These are phyloP conservation scores for Purshia tridentata DNA, from an alignment of 306 rosid genomes.

Conservation along the genomic window DNA sequence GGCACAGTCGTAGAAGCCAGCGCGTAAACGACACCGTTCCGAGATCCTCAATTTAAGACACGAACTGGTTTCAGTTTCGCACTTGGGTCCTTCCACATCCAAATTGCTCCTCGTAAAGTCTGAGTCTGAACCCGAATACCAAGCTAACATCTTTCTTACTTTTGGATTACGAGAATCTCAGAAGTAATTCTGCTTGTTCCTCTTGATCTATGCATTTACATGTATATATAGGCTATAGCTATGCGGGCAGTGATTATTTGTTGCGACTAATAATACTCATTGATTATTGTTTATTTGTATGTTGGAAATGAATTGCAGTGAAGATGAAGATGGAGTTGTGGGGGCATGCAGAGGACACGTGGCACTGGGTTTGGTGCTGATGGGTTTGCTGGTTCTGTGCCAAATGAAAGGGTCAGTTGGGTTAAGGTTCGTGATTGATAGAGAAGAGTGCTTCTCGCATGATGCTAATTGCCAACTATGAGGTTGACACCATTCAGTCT, in stretches of 20 bases:
- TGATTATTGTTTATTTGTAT: background rate
- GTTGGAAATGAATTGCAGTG: background rate
- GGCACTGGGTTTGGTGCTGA: slow-evolving; percentile 31
- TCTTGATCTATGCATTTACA: background rate
- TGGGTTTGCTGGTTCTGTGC: slow-evolving; percentile 38
- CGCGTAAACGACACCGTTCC: slow-evolving; percentile 6
- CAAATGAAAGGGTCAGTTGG: slow-evolving; percentile 46
- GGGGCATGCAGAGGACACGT: slow-evolving; percentile 7
- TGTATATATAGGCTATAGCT: background rate
- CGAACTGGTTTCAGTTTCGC: too few species aligned
- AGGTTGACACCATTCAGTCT: slow-evolving; percentile 82
- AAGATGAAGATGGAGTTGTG: slow-evolving; percentile 28
- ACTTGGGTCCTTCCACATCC: too few species aligned
- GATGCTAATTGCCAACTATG: slow-evolving; percentile 65
- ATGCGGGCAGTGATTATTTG: slow-evolving; percentile 5
- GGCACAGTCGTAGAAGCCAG: background rate
- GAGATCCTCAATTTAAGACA: too few species aligned
- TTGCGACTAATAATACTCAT: background rate
- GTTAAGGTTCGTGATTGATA: slow-evolving; percentile 76
- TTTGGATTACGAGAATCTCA: background rate
- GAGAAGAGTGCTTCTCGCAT: slow-evolving; percentile 84
- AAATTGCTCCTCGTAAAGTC: too few species aligned
- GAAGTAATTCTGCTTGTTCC: background rate
- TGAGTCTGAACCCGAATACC: background rate
- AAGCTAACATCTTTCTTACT: background rate